Percentiles rank a stretch among this genome's conserved stretches.
Evolutionary conservation across 2,329 filamentous ascomycete species (phyloP).

Genomic region (Triangularia setosa): DNA sequence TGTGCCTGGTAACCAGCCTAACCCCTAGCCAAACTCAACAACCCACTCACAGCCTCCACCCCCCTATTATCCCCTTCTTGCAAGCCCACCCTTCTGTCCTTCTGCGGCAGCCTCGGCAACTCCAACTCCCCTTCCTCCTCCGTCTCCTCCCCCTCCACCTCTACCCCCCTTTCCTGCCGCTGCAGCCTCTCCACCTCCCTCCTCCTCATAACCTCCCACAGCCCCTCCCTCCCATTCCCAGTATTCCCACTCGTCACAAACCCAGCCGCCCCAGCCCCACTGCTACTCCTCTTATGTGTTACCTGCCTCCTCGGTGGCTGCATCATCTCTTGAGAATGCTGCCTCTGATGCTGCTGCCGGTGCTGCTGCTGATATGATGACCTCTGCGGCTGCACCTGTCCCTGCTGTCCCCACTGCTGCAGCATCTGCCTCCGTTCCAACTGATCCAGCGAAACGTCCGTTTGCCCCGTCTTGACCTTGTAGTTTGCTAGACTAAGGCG

Average conservation of each 20-base stretch:
- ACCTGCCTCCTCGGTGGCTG: background rate
- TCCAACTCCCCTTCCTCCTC: background rate
- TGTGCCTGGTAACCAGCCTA: constrained; percentile 18
- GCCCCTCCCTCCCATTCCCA: background rate
- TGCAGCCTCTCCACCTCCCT: background rate
- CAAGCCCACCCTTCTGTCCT: too few relatives aligned
- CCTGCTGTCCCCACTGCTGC: constrained; percentile 22
- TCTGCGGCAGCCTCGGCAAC: background rate
- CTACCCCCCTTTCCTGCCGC: background rate
- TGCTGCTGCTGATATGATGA: background rate
- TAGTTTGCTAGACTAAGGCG: constrained; percentile 70
- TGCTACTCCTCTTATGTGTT: background rate
- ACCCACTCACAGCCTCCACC: constrained; percentile 41
- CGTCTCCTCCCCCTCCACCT: background rate
- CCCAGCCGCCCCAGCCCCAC: background rate
- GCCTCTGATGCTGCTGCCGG: background rate
- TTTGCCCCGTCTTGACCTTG: constrained; percentile 71
- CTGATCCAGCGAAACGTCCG: constrained; percentile 58
- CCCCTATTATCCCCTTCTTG: background rate
- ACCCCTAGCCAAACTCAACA: constrained; percentile 39
- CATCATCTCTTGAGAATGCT: background rate
- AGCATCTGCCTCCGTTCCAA: constrained; percentile 43
- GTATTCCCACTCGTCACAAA: background rate
- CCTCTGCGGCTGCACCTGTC: background rate
- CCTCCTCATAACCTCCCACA: background rate